phyloP scores from a whole-genome alignment of 2,329 filamentous ascomycete genomes.

The Hysterium pulicare region DNA sequence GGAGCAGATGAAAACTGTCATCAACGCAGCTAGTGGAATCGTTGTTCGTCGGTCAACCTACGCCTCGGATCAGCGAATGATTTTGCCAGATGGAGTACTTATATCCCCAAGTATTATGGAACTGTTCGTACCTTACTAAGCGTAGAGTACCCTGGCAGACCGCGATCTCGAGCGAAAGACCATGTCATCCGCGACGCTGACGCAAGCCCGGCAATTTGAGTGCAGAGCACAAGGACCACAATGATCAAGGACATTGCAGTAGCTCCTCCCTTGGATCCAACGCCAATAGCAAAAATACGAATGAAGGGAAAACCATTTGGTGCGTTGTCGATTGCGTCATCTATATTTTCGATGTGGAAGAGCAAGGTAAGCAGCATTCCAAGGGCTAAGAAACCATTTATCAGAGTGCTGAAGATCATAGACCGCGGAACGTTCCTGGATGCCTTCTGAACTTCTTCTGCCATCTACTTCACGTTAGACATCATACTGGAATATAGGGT shows the following conservation, averaged over 20 bases:
- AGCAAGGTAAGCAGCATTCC: conserved; percentile 28
- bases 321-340: conserved; percentile 9
- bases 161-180: conserved; percentile 33
- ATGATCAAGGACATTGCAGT: conserved; percentile 41
- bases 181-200: conserved; percentile 27
- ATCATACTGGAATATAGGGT: not conserved
- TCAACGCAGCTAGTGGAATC: conserved; percentile 39
- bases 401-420: conserved; percentile 27
- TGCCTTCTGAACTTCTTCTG: conserved; percentile 15
- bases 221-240: conserved; percentile 23
- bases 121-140: conserved; percentile 1
- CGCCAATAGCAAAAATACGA: conserved; percentile 38
- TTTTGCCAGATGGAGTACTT: too few relatives aligned
- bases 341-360: conserved; percentile 25
- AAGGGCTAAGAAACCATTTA: conserved; percentile 29
- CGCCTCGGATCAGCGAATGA: not conserved
- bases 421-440: conserved; percentile 19
- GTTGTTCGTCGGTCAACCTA: conserved; percentile 2
- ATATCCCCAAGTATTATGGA: too few relatives aligned
- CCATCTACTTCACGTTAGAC: conserved; percentile 1
- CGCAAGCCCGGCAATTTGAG: conserved; percentile 23
- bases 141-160: conserved; percentile 20
- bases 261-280: conserved; percentile 24
- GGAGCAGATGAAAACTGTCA: conserved; percentile 36
- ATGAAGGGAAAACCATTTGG: conserved; percentile 42